Percentiles rank a stretch among this genome's conserved stretches.
These are phyloP conservation scores for Daucus carota DNA, from an alignment of 129 eudicot species.

Conservation along the genomic window DNA sequence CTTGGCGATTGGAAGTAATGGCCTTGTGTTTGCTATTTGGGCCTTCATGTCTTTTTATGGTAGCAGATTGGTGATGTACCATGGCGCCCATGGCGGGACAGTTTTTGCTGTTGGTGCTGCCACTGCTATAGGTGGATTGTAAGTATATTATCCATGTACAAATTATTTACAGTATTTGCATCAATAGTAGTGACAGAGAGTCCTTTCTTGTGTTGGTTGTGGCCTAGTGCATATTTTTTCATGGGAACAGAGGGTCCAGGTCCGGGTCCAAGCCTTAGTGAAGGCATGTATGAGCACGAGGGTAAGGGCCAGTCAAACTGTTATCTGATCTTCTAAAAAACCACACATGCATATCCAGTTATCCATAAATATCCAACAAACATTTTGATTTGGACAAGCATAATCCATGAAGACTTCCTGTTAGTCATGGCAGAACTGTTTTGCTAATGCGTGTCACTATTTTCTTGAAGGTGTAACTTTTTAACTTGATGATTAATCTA, in stretches of 20 bases:
- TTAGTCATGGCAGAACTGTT: background rate
- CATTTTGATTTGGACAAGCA: background rate
- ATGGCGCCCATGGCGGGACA: constrained; percentile 47
- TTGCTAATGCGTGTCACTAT: background rate
- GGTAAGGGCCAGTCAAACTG: background rate
- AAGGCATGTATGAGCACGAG: background rate
- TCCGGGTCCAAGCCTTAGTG: background rate
- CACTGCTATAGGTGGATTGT: constrained; percentile 33
- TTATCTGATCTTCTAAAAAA: too few relatives aligned
- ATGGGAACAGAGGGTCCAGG: background rate
- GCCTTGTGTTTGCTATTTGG: constrained; percentile 30
- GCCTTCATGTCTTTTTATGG: constrained; percentile 39
- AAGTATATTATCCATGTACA: constrained; percentile 14
- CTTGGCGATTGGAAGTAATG: constrained; percentile 31
- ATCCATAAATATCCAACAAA: background rate
- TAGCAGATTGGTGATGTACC: constrained; percentile 46
- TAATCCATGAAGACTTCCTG: background rate
- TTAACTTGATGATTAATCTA: background rate
- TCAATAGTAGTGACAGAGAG: background rate
- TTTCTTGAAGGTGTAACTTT: background rate
- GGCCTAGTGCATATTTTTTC: background rate
- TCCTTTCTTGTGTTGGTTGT: background rate
- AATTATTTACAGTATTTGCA: background rate
- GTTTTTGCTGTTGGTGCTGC: constrained; percentile 33
- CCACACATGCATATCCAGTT: too few relatives aligned